Evolutionary conservation across 495 filamentous ascomycete genomes (phyloP).

Genomic region (Hypoxylon perforatum): DNA sequence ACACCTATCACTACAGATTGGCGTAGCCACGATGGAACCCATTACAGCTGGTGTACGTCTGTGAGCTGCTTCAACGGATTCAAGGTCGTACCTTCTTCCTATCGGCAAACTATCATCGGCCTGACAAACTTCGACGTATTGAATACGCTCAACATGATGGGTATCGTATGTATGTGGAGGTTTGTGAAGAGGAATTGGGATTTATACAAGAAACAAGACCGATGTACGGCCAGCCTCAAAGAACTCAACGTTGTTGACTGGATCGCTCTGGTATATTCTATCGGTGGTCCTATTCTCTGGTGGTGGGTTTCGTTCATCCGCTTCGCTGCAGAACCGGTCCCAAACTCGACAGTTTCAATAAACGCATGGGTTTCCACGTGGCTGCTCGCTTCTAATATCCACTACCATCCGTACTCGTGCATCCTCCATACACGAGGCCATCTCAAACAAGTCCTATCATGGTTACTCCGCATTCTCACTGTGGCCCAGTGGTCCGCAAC

Average conservation of each 20-base stretch:
- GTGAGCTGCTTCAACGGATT: neutral
- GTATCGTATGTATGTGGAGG: neutral
- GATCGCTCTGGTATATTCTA: neutral
- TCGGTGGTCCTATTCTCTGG: neutral
- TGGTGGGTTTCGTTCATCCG: neutral
- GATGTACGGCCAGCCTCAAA: neutral
- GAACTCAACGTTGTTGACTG: neutral
- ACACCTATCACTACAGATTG: neutral
- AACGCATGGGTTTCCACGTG: constrained; percentile 10
- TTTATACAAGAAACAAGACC: neutral
- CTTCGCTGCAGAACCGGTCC: neutral
- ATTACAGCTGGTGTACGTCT: neutral
- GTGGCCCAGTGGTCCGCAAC: constrained; percentile 14
- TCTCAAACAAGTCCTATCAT: constrained; percentile 13
- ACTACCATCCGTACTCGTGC: constrained; percentile 18
- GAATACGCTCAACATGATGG: neutral
- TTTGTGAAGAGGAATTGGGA: neutral
- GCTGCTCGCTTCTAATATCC: constrained; percentile 4
- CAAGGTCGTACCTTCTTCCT: neutral
- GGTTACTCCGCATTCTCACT: constrained; percentile 4
- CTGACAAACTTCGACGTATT: neutral
- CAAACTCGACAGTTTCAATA: constrained; percentile 13
- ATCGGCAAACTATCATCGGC: neutral
- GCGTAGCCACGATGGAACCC: neutral
- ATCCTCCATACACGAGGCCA: neutral